Evolutionary conservation across 352 stramenopile species (phyloP), one percentile per base, ranked within the genome.

Genomic region (Phytophthora pseudosyringae): DNA sequence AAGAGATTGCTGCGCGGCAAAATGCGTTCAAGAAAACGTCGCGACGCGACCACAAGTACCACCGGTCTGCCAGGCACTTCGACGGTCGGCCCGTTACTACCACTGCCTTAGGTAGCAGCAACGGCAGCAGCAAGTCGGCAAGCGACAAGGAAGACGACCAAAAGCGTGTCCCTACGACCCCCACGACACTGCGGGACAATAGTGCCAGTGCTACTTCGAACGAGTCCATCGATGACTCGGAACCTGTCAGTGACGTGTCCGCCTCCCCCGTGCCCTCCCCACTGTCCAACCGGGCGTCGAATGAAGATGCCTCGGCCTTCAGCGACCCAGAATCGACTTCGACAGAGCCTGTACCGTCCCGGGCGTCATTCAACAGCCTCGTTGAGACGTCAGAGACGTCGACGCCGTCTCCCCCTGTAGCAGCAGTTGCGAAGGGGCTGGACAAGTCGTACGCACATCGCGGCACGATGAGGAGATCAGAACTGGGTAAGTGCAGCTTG

Each of bases 191-290:
- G 10, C 61, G 67, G 4, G 54, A 78, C 28, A 73, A 78, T 50
- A 74, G 73, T 57, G 65, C 58, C 7, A 75, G 68, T 50, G 64
- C 73, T 4, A 78, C 73, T 1, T 81, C 73, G 26, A 81, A 73
- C 56, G 73, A 78, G 62, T 81, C 64, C 10, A 67, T 80, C 9
- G 66, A 70, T 29, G 67, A 81, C 33, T 64, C 73, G 26, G 74
- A 83, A 49, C 73, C 73, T 52, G 53, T 40, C 5, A 79, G 64
- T 44, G 72, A 80, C 50, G 71, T 63, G 26, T 77, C 73, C 16
- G 52, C 50, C 40, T 76, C 70, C 25, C 70, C 69, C 1, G 49
- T 53, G 10, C 45, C 60, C 2, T 67, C 73, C 15, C 57, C 68
- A 31, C 28, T 73, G 32, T 43, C 56, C 3, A 65, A 72, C 29